Evolutionary conservation across 257 asterid species (phyloP).

Genomic region (Solanum ossicruentum): DNA sequence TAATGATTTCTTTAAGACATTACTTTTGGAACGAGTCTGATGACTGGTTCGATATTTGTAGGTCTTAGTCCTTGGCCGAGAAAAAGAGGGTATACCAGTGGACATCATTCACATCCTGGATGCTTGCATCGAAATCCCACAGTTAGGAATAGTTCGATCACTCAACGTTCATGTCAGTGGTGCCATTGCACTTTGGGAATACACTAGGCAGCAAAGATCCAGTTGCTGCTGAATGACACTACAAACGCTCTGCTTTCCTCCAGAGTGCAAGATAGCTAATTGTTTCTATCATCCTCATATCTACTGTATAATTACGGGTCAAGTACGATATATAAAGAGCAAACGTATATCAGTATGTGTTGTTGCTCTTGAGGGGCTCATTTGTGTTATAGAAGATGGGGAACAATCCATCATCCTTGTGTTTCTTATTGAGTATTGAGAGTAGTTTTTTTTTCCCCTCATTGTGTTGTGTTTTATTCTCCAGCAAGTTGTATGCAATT

Average conservation of each 20-base stretch:
- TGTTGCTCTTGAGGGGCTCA: neutral
- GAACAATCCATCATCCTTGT: neutral
- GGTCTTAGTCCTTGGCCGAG: conserved; percentile 85
- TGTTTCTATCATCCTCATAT: neutral
- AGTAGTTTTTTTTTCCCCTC: neutral
- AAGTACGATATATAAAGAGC: neutral
- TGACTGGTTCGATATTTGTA: neutral
- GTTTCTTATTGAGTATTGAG: neutral
- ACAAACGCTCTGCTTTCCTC: neutral
- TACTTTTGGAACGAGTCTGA: neutral
- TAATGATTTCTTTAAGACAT: neutral
- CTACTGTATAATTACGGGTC: neutral
- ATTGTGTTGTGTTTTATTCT: neutral
- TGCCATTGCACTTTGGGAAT: conserved; percentile 97
- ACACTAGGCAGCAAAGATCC: conserved; percentile 70
- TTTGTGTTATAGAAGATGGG: neutral
- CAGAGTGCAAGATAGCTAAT: neutral
- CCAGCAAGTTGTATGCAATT: neutral
- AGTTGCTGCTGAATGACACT: neutral
- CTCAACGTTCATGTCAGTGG: conserved; percentile 98
- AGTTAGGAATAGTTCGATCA: conserved; percentile 83
- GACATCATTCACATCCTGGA: conserved; percentile 85
- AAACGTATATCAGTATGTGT: neutral
- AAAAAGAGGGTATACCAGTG: conserved; percentile 95
- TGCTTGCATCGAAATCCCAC: conserved; percentile 89